Evolutionary conservation across 345 rosid species (phyloP), one percentile per base, ranked within the genome.

Genomic region (Aquilaria malaccensis): DNA sequence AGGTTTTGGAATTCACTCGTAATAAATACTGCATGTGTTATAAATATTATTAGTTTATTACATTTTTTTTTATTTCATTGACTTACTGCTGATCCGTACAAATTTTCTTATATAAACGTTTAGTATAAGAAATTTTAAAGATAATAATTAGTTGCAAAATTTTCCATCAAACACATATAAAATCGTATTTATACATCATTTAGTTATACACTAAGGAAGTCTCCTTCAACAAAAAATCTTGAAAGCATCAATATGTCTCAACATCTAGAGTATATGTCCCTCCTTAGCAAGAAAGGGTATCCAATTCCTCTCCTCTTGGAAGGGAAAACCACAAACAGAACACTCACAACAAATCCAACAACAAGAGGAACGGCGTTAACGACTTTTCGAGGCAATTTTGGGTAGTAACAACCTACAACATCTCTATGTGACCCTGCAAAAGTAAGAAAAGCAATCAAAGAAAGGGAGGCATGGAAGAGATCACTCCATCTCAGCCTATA

Each of bases 251-350:
- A 22, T 12, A 15, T 33, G 41, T 43, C 32, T 64, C 60, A 72
- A 45, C 55, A 29, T 73, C 80, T 79, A 48, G 69, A 68, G 50
- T 59, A 45, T 37, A 74, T 59, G 41, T 70, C 70, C 53, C 67
- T 73, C 49, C 33, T 77, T 58, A 79, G 66, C 72, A 68, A 68
- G 67, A 79, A 74, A 3, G 80, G 81, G 59, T 76, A 70, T 12
- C 86, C 86, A 32, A 76, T 74, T 13, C 81, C 80, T 52, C 76
- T 70, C 63, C 86, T 76, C 47, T 58, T 81, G 37, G 86, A 76
- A 50, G 86, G 83, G 68, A 76, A 68, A 51, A 74, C 59, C 37
- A 70, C 80, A 31, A 76, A 52, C 71, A 81, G 32, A 53, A 61
- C 69, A 67, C 81, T 70, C 6, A 74, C 63, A 9, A 65, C 70